phyloP scores from a whole-genome alignment of 345 rosid genomes.

The Eucalyptus brandiana region DNA sequence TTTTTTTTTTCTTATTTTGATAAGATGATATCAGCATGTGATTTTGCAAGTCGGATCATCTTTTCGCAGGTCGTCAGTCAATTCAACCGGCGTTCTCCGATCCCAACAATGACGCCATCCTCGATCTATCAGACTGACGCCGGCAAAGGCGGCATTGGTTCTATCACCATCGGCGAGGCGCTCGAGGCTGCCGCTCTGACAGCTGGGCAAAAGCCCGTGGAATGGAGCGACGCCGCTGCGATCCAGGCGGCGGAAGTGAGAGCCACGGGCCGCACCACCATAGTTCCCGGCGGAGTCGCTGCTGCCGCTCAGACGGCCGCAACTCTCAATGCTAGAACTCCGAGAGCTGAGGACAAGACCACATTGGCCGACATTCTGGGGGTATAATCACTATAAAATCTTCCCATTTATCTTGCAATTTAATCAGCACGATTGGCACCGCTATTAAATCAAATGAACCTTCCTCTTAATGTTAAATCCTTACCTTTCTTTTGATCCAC shows the following conservation, averaged over 20 bases:
- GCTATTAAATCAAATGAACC: neutral
- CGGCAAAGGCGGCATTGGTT: neutral
- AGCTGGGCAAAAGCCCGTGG: constrained; percentile 69
- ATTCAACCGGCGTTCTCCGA: neutral
- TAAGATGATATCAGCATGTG: neutral
- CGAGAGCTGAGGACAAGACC: constrained; percentile 39
- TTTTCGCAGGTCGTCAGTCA: neutral
- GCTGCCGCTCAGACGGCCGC: constrained; percentile 85
- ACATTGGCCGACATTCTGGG: constrained; percentile 52
- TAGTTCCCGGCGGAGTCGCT: constrained; percentile 52
- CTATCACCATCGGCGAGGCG: constrained; percentile 62
- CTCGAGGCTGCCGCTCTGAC: constrained; percentile 65
- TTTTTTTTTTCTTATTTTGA: fast-evolving
- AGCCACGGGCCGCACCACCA: constrained; percentile 63
- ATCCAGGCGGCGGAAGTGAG: constrained; percentile 87
- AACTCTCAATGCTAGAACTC: constrained; percentile 36
- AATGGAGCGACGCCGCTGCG: constrained; percentile 84
- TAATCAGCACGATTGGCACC: neutral
- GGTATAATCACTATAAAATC: constrained; percentile 5
- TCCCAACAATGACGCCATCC: neutral
- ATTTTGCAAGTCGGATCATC: neutral
- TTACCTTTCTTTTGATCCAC: neutral
- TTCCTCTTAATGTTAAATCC: neutral
- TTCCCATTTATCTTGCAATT: neutral
- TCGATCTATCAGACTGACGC: neutral